These are phyloP conservation scores for Oryza meyeriana DNA, from an alignment of 176 grass and related monocot species.

Conservation along the genomic window DNA sequence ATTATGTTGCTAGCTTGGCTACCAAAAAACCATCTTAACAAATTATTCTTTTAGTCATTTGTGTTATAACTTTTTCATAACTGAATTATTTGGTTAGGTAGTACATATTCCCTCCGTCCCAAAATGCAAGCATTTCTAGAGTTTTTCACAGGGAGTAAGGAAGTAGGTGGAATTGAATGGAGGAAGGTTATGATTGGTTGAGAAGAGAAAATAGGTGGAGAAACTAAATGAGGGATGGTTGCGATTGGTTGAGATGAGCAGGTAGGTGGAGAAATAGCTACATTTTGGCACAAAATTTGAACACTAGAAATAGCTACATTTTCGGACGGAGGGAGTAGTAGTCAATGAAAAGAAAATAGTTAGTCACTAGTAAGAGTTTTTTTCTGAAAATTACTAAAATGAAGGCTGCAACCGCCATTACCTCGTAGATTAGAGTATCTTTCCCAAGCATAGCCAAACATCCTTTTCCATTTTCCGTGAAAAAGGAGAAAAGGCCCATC, in stretches of 20 bases:
- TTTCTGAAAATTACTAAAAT: background rate
- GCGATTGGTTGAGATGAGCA: no score
- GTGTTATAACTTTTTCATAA: slow-evolving; percentile 4
- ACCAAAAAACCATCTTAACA: slow-evolving; percentile 9
- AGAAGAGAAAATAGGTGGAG: no score
- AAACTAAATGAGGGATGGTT: no score
- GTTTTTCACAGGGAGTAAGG: no score
- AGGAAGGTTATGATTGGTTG: no score
- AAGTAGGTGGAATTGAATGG: no score
- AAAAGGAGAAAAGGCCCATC: slow-evolving; percentile 97
- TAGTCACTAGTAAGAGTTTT: background rate
- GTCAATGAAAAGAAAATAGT: background rate
- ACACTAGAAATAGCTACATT: no score
- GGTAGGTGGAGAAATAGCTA: no score
- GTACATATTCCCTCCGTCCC: no score
- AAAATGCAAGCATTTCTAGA: no score
- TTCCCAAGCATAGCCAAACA: slow-evolving; percentile 86
- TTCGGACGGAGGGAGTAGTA: no score
- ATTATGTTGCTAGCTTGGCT: background rate
- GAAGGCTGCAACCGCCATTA: slow-evolving; percentile 30
- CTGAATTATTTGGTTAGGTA: background rate
- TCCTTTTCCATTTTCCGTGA: slow-evolving; percentile 88
- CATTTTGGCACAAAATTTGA: no score
- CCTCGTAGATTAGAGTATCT: slow-evolving; percentile 90
- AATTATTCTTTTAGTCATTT: slow-evolving; percentile 14